Evolutionary conservation across 163 green algal genomes (phyloP).

Genomic region (Trebouxia gelatinosa): DNA sequence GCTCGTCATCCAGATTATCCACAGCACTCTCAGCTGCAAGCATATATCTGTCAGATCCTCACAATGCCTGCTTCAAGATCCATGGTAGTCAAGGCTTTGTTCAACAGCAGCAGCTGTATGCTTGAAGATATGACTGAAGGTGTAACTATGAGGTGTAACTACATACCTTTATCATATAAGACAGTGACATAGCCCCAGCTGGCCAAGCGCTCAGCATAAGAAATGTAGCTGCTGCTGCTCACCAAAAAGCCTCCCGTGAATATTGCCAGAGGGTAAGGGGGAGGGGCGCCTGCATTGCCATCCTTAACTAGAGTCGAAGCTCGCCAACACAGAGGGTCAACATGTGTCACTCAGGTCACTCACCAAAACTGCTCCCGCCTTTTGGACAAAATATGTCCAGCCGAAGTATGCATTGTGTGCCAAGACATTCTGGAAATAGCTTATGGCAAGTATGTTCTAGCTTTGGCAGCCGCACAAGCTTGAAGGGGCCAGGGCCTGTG

Average conservation of each 20-base stretch:
- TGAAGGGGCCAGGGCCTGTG: constrained; percentile 47
- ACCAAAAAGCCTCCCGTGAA: constrained; percentile 88
- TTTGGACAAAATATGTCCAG: constrained; percentile 46
- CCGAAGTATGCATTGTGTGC: constrained; percentile 55
- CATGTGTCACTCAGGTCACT: background rate
- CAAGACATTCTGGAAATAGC: constrained; percentile 68
- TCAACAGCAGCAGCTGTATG: background rate
- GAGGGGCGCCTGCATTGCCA: constrained; percentile 32
- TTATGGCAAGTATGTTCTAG: constrained; percentile 78
- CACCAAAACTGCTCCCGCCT: constrained; percentile 14
- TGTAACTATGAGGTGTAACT: background rate
- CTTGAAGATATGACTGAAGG: background rate
- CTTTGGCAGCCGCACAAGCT: constrained; percentile 55
- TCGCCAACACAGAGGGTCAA: background rate
- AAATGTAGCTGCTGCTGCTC: constrained; percentile 62
- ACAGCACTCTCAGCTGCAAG: constrained; percentile 37
- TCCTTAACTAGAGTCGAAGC: background rate
- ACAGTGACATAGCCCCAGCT: constrained; percentile 76
- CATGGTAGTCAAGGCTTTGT: background rate
- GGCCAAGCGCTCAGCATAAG: constrained; percentile 75
- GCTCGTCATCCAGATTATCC: constrained; percentile 41
- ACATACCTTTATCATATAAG: constrained; percentile 71
- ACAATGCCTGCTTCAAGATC: background rate
- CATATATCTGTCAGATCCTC: too few species aligned
- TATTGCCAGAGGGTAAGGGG: constrained; percentile 83